Percentiles rank a stretch among this genome's conserved stretches.
phyloP scores from a whole-genome alignment of 345 rosid genomes.

The Triadica sebifera region DNA sequence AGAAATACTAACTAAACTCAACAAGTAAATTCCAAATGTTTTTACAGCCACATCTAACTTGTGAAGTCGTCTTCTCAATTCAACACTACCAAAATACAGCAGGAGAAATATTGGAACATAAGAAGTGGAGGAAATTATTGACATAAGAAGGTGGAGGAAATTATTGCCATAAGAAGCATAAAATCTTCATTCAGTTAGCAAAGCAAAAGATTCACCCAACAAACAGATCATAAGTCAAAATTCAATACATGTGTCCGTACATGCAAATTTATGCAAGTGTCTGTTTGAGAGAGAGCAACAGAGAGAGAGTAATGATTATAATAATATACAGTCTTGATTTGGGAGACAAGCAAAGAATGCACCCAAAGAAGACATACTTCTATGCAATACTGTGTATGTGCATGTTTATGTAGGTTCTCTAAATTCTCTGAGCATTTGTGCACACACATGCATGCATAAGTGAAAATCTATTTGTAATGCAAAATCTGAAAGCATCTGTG shows the following conservation, averaged over 20 bases:
- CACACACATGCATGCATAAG: too few species aligned
- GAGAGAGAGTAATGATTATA: background rate
- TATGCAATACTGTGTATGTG: background rate
- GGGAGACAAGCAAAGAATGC: background rate
- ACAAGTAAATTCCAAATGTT: background rate
- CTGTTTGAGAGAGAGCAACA: background rate
- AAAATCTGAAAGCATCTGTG: background rate
- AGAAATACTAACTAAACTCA: background rate
- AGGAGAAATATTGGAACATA: background rate
- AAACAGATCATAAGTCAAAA: background rate
- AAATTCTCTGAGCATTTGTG: background rate
- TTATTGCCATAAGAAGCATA: background rate
- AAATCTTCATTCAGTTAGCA: background rate
- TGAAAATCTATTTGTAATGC: background rate
- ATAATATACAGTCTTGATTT: background rate
- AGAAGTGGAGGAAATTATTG: background rate
- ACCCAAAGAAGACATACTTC: background rate
- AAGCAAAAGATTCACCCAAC: background rate
- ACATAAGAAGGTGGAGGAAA: background rate
- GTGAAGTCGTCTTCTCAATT: constrained; percentile 4
- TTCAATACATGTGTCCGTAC: background rate
- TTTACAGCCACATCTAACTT: background rate
- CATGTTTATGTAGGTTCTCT: background rate
- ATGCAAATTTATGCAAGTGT: too few species aligned
- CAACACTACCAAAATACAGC: background rate